phyloP scores from a whole-genome alignment of 371 early-diverging fungal genomes.

The Mortierella polycephala region DNA sequence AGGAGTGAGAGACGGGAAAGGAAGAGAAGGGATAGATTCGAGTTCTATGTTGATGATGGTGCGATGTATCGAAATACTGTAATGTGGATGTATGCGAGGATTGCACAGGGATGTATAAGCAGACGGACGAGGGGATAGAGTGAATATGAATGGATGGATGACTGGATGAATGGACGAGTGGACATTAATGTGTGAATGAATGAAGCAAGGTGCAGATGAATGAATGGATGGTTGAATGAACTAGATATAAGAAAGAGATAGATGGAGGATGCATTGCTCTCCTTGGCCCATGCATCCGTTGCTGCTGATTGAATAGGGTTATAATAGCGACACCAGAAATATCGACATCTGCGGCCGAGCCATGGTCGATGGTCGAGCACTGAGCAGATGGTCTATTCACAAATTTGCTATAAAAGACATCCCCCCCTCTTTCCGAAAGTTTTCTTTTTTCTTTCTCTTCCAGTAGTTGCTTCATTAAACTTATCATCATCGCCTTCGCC shows the following conservation, averaged over 20 bases:
- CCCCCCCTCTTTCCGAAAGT: neutral
- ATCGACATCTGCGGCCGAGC: neutral
- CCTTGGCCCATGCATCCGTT: neutral
- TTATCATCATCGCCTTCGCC: neutral
- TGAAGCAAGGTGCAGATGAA: neutral
- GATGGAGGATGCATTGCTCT: neutral
- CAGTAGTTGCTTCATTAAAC: neutral
- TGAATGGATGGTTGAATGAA: neutral
- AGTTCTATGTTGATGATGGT: too few species aligned
- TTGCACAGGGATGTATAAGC: neutral
- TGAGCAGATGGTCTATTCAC: neutral
- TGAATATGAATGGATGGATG: neutral
- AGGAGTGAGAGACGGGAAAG: too few species aligned
- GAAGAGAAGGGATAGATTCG: too few species aligned
- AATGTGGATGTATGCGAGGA: too few species aligned
- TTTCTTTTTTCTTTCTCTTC: neutral
- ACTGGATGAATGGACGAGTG: neutral
- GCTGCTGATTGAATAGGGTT: neutral
- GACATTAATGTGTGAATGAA: neutral
- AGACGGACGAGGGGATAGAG: neutral
- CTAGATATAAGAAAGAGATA: neutral
- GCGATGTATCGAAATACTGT: too few species aligned
- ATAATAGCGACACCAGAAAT: constrained; percentile 1
- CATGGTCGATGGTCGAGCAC: neutral
- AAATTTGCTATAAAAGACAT: constrained; percentile 1